Evolutionary conservation across 2,329 filamentous ascomycete species (phyloP).

Genomic region (Thermoascus crustaceus): DNA sequence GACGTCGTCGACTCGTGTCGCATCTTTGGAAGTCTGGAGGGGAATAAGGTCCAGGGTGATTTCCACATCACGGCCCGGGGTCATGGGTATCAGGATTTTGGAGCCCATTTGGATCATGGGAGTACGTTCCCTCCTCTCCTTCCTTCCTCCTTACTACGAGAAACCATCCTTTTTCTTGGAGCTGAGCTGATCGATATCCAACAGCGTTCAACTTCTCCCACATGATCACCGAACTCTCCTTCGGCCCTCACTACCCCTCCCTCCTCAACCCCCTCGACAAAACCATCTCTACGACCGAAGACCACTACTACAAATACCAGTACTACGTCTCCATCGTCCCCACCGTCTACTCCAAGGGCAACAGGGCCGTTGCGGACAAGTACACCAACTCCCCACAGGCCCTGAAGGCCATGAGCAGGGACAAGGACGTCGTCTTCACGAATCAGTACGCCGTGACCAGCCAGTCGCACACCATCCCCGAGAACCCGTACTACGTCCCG

Average conservation of each 20-base stretch:
- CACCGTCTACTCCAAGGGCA: constrained; percentile 71
- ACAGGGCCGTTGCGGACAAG: constrained; percentile 35
- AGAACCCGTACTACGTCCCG: constrained; percentile 58
- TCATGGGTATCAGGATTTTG: constrained; percentile 83
- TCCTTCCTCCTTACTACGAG: too few species aligned
- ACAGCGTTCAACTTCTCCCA: constrained; percentile 95
- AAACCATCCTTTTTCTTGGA: neutral
- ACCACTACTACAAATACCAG: constrained; percentile 91
- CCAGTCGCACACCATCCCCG: constrained; percentile 58
- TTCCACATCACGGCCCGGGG: constrained; percentile 95
- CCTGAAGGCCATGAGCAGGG: constrained; percentile 23
- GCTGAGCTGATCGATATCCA: constrained; percentile 1
- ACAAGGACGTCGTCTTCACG: constrained; percentile 63
- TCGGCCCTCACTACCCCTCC: constrained; percentile 91
- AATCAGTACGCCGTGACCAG: constrained; percentile 98
- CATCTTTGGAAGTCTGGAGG: constrained; percentile 78
- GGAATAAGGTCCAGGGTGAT: constrained; percentile 96
- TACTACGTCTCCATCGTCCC: constrained; percentile 96
- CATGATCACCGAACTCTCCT: constrained; percentile 90
- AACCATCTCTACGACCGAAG: constrained; percentile 66
- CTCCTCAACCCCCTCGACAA: constrained; percentile 90
- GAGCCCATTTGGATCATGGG: constrained; percentile 71
- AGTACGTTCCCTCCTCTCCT: constrained; percentile 52
- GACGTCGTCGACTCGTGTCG: constrained; percentile 67
- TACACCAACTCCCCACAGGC: constrained; percentile 27